phyloP scores from a whole-genome alignment of 305 asterid genomes.

The Euphrasia arctica region DNA sequence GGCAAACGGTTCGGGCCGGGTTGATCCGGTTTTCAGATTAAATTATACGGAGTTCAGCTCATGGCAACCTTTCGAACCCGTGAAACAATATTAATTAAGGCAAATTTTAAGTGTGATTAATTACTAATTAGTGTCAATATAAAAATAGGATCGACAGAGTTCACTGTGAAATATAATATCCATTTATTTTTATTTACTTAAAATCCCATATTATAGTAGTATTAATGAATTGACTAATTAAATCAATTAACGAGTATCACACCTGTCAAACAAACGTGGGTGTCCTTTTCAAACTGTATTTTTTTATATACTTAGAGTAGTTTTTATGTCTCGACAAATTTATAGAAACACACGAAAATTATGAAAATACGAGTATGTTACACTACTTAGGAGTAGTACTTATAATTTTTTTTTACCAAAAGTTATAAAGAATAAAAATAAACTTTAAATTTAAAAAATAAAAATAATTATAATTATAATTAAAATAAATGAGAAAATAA shows the following conservation, averaged over 20 bases:
- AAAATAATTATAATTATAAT: too few relatives aligned
- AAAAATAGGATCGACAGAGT: constrained; percentile 1
- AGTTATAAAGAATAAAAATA: too few relatives aligned
- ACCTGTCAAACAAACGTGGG: constrained; percentile 50
- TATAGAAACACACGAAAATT: too few relatives aligned
- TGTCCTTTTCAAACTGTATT: constrained; percentile 24
- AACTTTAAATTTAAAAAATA: too few relatives aligned
- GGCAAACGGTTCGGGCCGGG: too few relatives aligned
- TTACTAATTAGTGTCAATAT: constrained; percentile 9
- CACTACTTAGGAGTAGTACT: too few relatives aligned
- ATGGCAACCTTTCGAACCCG: constrained; percentile 21
- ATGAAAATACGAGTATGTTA: too few relatives aligned
- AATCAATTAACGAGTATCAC: constrained; percentile 28
- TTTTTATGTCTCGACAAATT: too few relatives aligned
- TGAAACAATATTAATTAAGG: constrained; percentile 17
- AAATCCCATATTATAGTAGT: not conserved
- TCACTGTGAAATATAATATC: constrained; percentile 22
- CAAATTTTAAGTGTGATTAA: constrained; percentile 3
- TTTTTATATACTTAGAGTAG: not conserved
- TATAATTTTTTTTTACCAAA: too few relatives aligned
- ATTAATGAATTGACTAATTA: not conserved
- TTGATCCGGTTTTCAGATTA: too few relatives aligned
- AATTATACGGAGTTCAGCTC: constrained; percentile 20
- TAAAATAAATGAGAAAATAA: too few relatives aligned
- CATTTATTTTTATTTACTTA: not conserved